phyloP scores from a whole-genome alignment of 257 asterid species.

The Dorcoceras hygrometricum region DNA sequence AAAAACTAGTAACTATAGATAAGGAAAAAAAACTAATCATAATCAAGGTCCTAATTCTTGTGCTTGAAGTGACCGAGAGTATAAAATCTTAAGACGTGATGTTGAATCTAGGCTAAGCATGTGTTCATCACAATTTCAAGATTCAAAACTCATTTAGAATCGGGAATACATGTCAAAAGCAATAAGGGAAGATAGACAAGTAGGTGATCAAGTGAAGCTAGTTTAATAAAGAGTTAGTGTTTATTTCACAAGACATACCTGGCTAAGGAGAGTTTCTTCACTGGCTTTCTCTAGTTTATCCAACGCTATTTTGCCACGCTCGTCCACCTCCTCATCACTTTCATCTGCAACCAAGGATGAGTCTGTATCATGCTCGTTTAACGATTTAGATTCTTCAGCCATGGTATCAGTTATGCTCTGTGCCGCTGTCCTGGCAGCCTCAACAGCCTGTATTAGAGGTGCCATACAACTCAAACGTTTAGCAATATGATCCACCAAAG shows the following conservation, averaged over 20 bases:
- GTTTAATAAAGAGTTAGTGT: neutral
- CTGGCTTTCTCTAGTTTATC: constrained; percentile 86
- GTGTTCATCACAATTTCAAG: neutral
- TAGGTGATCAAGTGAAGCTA: neutral
- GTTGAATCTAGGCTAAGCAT: neutral
- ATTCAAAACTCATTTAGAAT: neutral
- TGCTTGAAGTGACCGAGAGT: neutral
- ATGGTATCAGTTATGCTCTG: constrained; percentile 50
- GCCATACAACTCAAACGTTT: constrained; percentile 24
- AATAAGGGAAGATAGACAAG: neutral
- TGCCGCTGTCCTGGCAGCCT: constrained; percentile 70
- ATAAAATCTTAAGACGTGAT: neutral
- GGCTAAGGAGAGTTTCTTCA: constrained; percentile 82
- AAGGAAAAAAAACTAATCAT: neutral
- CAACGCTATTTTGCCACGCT: constrained; percentile 64
- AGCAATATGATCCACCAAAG: neutral
- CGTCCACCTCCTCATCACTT: constrained; percentile 67
- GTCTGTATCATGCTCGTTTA: constrained; percentile 46
- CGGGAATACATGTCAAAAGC: constrained; percentile 16
- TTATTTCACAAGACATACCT: constrained; percentile 46
- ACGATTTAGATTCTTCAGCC: constrained; percentile 69
- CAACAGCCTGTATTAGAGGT: constrained; percentile 65
- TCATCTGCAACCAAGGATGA: constrained; percentile 50
- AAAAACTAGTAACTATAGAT: neutral
- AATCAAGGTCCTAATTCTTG: neutral